Percentiles rank a stretch among this genome's conserved stretches.
Conservation (phyloP, 371 early-diverging fungal genomes). For the Mortierella sp. region DNA sequence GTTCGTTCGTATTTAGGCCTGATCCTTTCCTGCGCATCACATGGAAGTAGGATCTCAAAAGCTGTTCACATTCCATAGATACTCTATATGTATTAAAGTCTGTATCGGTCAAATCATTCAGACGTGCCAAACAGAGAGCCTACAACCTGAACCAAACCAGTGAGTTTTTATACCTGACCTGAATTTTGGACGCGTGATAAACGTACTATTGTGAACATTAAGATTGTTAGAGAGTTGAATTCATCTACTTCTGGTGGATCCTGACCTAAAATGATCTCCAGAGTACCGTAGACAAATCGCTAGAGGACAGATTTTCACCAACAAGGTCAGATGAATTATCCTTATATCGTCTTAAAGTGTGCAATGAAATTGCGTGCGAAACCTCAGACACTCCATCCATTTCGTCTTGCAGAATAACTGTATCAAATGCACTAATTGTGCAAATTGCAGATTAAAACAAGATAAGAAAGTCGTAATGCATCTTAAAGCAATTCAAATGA, state of each 20-base stretch:
- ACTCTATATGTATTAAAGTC: neutral
- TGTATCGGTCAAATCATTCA: neutral
- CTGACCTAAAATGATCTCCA: neutral
- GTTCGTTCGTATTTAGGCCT: conserved; percentile 17
- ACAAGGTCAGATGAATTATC: neutral
- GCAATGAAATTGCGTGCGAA: conserved; percentile 11
- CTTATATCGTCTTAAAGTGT: conserved; percentile 1
- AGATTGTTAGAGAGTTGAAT: neutral
- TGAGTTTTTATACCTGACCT: conserved; percentile 21
- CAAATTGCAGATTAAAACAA: neutral
- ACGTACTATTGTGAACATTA: conserved; percentile 17
- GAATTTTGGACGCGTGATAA: conserved; percentile 23
- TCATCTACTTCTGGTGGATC: neutral
- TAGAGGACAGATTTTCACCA: neutral
- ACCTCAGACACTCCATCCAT: conserved; percentile 14
- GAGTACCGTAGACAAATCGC: neutral
- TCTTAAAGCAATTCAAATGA: neutral
- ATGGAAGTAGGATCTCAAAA: conserved; percentile 35
- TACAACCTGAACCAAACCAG: neutral
- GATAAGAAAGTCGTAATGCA: neutral
- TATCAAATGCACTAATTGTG: conserved; percentile 32
- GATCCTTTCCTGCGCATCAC: conserved; percentile 34
- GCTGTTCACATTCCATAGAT: conserved; percentile 25
- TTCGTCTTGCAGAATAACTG: conserved; percentile 39
- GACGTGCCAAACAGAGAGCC: neutral